Evolutionary conservation across 306 rosid genomes (phyloP), one percentile per base, ranked within the genome.

Genomic region (Trifolium dubium): DNA sequence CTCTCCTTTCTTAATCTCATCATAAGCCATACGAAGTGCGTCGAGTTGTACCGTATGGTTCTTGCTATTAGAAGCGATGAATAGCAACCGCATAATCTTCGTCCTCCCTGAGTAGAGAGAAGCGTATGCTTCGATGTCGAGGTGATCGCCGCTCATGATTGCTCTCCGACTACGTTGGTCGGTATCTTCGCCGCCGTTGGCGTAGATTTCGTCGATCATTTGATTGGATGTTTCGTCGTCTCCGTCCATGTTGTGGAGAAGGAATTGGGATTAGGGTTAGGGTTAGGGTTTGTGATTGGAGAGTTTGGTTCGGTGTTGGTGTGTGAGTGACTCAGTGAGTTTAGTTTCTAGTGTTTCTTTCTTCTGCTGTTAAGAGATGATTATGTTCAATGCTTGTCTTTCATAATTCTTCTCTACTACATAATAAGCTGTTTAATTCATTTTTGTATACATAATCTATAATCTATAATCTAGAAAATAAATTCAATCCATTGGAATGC

Each of bases 1-100:
- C 87, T 95, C 99, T 0, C 98, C 98, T 85, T 95, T 95, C 93
- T 92, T 92, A 70, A 95, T 89, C 86, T 92, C 99, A n/a, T 92
- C 97, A 79, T 88, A 90, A 5, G 97, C 99, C 91, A 95, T 88
- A 19, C 99, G 92, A 66, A 95, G 97, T 43, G 98, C 96, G 59
- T 95, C 99, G 13, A 92, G 79, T 81, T 89, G 89, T 89, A 89
- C 76, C 32, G 93, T 30, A 5, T 84, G 71, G 89, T 88, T 80
- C 62, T 62, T 67, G 35, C 51, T 55, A 44, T 54, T 81, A 43
- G 80, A 88, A 13, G 98, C 99, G 54, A 92, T 89, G 85, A 92
- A 95, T 6, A 92, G 65, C 5, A 95, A 87, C 32, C 98, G 89
- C 80, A 79, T 49, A 83, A 92, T 89, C 93, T 95, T 95, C 5